Conservation (phyloP, 257 asterid species). For the Orobanche coerulescens region DNA sequence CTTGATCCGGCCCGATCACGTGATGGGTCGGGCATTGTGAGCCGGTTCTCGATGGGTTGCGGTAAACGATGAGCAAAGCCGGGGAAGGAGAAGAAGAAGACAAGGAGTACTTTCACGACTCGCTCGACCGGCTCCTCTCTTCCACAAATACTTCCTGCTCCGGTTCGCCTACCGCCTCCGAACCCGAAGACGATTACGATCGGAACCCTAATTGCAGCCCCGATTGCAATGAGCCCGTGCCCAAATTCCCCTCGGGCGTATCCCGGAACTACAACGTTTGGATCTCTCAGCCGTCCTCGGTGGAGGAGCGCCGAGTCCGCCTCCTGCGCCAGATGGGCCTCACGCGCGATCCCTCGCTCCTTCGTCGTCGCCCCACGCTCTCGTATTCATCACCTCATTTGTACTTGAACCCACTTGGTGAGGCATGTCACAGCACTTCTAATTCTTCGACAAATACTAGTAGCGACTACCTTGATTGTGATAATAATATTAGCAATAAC, state of each 20-base stretch:
- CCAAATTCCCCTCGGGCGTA: slow-evolving; percentile 39
- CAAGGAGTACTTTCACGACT: slow-evolving; percentile 48
- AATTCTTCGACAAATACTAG: neutral
- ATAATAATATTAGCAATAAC: slow-evolving; percentile 3
- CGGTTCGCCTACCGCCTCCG: slow-evolving; percentile 38
- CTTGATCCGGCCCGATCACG: slow-evolving; percentile 25
- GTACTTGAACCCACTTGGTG: slow-evolving; percentile 24
- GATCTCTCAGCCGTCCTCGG: slow-evolving; percentile 68
- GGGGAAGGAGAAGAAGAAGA: slow-evolving; percentile 43
- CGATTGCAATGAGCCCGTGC: slow-evolving; percentile 24
- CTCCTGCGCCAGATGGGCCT: slow-evolving; percentile 66
- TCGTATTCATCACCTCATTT: slow-evolving; percentile 27
- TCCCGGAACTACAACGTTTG: slow-evolving; percentile 53
- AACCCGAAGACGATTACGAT: slow-evolving; percentile 34
- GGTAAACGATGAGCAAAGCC: slow-evolving; percentile 47
- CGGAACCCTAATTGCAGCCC: slow-evolving; percentile 22
- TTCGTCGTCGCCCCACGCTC: slow-evolving; percentile 40
- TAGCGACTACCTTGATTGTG: slow-evolving; percentile 15
- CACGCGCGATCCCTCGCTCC: slow-evolving; percentile 46
- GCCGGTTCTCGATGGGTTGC: slow-evolving; percentile 26
- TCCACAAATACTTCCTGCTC: slow-evolving; percentile 59
- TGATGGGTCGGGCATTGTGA: slow-evolving; percentile 31
- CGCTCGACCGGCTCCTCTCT: slow-evolving; percentile 57
- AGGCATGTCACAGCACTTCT: neutral
- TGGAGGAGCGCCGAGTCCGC: slow-evolving; percentile 60